These are phyloP conservation scores for Ceratocystis alfenasii DNA, from an alignment of 2,329 filamentous ascomycete genomes.

Conservation along the genomic window DNA sequence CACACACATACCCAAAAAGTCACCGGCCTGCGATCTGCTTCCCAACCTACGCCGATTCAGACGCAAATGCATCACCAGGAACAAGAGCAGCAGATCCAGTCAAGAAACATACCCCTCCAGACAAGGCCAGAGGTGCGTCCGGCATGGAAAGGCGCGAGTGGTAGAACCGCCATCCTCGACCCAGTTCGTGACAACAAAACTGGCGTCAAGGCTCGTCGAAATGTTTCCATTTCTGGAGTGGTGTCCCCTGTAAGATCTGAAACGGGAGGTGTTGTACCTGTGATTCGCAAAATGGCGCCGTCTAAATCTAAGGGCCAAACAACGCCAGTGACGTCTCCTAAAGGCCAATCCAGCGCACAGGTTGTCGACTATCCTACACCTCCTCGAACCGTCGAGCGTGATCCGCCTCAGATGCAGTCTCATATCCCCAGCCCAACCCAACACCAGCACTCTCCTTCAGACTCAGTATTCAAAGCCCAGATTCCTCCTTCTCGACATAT, in stretches of 20 bases:
- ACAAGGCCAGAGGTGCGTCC: conserved; percentile 34
- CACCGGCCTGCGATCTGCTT: conserved; percentile 31
- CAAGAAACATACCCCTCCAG: background rate
- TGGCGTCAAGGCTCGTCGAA: conserved; percentile 14
- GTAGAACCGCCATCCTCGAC: conserved; percentile 50
- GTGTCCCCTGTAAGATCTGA: conserved; percentile 17
- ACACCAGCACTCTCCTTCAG: conserved; percentile 5
- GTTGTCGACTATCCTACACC: conserved; percentile 18
- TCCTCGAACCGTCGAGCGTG: conserved; percentile 19
- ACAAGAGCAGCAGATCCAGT: background rate
- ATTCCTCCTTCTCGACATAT: conserved; percentile 14
- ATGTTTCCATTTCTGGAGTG: conserved; percentile 16
- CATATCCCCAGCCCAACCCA: conserved; percentile 24
- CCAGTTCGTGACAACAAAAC: conserved; percentile 46
- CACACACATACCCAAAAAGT: conserved; percentile 25
- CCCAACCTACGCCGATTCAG: conserved; percentile 8
- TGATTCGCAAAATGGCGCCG: conserved; percentile 21
- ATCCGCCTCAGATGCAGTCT: conserved; percentile 21
- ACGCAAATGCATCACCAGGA: background rate
- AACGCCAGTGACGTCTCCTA: conserved; percentile 17
- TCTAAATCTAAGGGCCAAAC: conserved; percentile 4
- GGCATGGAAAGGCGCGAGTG: conserved; percentile 62
- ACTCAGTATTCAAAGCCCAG: conserved; percentile 12
- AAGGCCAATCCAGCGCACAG: background rate
- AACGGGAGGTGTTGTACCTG: conserved; percentile 12